phyloP scores from a whole-genome alignment of 2,329 filamentous ascomycete genomes.

The Eutypa lata region DNA sequence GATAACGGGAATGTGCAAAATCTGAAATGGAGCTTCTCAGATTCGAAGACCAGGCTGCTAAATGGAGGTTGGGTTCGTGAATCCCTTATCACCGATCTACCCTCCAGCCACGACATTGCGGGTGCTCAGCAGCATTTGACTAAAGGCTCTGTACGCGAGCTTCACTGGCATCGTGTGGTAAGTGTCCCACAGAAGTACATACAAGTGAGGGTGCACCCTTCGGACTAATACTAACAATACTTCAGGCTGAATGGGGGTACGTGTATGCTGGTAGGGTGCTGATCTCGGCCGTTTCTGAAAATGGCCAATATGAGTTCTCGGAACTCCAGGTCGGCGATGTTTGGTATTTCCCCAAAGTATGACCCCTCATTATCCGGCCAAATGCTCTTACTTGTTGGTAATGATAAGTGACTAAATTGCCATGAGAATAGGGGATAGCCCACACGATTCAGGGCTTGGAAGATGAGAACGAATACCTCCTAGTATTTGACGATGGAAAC shows the following conservation, averaged over 20 bases:
- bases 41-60: slow-evolving; percentile 60
- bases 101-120: slow-evolving; percentile 62
- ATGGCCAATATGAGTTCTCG: slow-evolving; percentile 53
- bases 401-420: neutral
- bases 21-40: slow-evolving; percentile 67
- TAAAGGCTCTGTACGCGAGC: slow-evolving; percentile 63
- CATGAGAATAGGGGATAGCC: slow-evolving; percentile 46
- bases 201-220: too few species aligned
- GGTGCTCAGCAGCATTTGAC: slow-evolving; percentile 66
- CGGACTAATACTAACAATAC: slow-evolving; percentile 3
- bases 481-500: slow-evolving; percentile 64
- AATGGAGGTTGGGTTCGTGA: slow-evolving; percentile 65
- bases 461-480: slow-evolving; percentile 65
- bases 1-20: slow-evolving; percentile 64
- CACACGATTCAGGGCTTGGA: slow-evolving; percentile 63
- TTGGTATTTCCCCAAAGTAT: slow-evolving; percentile 66
- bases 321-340: slow-evolving; percentile 60
- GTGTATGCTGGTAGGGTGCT: slow-evolving; percentile 54
- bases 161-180: slow-evolving; percentile 68
- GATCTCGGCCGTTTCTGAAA: slow-evolving; percentile 60
- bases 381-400: neutral
- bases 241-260: slow-evolving; percentile 64
- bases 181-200: slow-evolving; percentile 19
- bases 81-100: slow-evolving; percentile 65
- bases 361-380: slow-evolving; percentile 43